Evolutionary conservation across 78 protist genomes (phyloP), one percentile per base, ranked within the genome.

Genomic region (Dictyostelium brefeldianum): DNA sequence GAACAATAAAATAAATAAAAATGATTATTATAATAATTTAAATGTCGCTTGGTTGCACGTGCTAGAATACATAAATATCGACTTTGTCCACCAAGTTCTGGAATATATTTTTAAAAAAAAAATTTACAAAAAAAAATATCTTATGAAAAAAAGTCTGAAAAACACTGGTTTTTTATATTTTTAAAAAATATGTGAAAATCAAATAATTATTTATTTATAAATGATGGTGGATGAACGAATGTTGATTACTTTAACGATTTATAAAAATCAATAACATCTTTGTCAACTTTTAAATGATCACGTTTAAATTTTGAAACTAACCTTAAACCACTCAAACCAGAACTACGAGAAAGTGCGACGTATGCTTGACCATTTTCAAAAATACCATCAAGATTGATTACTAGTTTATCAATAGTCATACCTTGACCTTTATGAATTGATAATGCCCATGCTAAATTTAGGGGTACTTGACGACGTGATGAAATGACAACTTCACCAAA

Each of bases 391-490:
- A 97, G 51, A 31, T 51, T 15, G 20, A 96, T 77, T 2, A 56
- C 80, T 22, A 95, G 67, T 53, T 79, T 59, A 46, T 65, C 96
- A 25, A 97, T 77, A 1, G 97, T 90, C 96, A 96, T 79, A 80
- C 98, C 98, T 85, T 97, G 98, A 36, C 94, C 29, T 79, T 97
- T 97, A 74, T 97, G 98, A 54, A 97, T 96, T 12, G 97, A 96
- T 29, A 96, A 27, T n/a, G 98, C 98, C 97, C 97, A 97, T 9
- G 98, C 98, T 11, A 96, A 81, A 9, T 59, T 92, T 18, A 97
- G 83, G 9, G 98, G 98, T 18, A 97, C 14, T 81, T 97, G 98
- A 29, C 27, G 62, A 48, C 94, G 80, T 14, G 75, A 74, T 10
- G 94, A 80, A 2, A 85, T 53, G 4, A 71, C 25, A n/a, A 47